A percentile compares a stretch with the other conserved stretches of the same genome.
Evolutionary conservation across 192 early-diverging fungal genomes (phyloP).

Genomic region (Glomus cerebriforme): DNA sequence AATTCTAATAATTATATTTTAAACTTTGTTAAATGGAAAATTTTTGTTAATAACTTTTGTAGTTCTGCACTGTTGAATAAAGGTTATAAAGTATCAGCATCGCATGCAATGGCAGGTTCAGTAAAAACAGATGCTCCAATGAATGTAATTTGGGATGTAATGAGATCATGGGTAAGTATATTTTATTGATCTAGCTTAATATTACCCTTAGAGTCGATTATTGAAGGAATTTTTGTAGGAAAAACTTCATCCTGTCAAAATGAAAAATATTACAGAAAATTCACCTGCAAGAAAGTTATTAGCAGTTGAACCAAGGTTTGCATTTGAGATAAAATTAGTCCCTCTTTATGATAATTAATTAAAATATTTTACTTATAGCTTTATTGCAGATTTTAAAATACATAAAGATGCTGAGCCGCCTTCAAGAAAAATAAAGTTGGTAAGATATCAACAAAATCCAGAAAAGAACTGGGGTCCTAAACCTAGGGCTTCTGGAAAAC

Average conservation of each 20-base stretch:
- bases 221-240: conserved; percentile 40
- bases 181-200: not conserved
- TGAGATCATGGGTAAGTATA: conserved; percentile 66
- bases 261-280: conserved; percentile 64
- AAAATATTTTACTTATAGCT: conserved; percentile 31
- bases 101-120: conserved; percentile 76
- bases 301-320: conserved; percentile 42
- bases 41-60: not conserved
- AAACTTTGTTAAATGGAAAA: not conserved
- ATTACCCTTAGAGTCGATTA: not conserved
- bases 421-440: conserved; percentile 79
- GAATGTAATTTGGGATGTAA: conserved; percentile 88
- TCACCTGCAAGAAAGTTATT: conserved; percentile 74
- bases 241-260: conserved; percentile 67
- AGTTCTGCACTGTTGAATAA: conserved; percentile 92
- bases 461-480: conserved; percentile 97
- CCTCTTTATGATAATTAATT: not conserved
- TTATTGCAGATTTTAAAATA: conserved; percentile 71
- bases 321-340: not conserved
- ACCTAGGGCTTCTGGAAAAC: conserved; percentile 64
- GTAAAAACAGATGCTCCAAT: conserved; percentile 94
- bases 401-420: conserved; percentile 75
- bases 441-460: conserved; percentile 97
- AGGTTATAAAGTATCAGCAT: conserved; percentile 84
- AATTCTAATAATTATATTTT: not conserved